phyloP scores from a whole-genome alignment of 1,284 basidiomycete species.

The Irpex rosettiformis region DNA sequence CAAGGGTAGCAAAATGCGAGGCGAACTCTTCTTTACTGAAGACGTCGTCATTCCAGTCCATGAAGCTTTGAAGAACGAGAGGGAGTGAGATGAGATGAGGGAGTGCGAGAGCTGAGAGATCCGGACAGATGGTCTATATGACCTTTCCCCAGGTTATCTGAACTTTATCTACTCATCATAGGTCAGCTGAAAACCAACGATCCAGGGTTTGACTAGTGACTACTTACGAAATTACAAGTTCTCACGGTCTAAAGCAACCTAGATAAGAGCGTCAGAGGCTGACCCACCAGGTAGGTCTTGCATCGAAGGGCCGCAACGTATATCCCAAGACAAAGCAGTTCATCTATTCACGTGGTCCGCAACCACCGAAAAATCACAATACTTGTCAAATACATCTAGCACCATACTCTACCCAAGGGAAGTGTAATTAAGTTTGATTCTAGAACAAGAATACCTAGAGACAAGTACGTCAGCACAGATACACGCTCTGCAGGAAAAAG shows the following conservation, averaged over 20 bases:
- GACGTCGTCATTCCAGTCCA: constrained; percentile 10
- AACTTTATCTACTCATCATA: not conserved
- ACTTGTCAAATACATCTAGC: not conserved
- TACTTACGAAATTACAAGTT: no score
- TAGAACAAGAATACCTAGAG: constrained; percentile 10
- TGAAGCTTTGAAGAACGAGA: not conserved
- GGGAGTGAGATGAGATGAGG: not conserved
- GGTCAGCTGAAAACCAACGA: not conserved
- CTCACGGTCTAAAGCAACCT: no score
- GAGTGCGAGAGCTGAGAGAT: not conserved
- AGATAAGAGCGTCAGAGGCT: no score
- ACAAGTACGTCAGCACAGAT: constrained; percentile 2
- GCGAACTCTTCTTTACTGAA: not conserved
- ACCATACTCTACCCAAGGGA: not conserved
- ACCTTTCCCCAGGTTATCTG: not conserved
- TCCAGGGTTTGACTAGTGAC: no score
- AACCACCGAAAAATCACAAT: not conserved
- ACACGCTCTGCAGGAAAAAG: constrained; percentile 14
- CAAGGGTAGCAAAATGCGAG: constrained; percentile 2
- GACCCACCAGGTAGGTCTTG: no score
- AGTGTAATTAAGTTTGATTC: constrained; percentile 20
- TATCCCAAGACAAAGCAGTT: not conserved
- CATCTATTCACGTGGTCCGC: not conserved
- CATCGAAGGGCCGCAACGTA: no score
- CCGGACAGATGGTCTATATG: no score